These are phyloP conservation scores for Aristolochia contorta DNA, from an alignment of 164 flowering plant species.

Conservation along the genomic window DNA sequence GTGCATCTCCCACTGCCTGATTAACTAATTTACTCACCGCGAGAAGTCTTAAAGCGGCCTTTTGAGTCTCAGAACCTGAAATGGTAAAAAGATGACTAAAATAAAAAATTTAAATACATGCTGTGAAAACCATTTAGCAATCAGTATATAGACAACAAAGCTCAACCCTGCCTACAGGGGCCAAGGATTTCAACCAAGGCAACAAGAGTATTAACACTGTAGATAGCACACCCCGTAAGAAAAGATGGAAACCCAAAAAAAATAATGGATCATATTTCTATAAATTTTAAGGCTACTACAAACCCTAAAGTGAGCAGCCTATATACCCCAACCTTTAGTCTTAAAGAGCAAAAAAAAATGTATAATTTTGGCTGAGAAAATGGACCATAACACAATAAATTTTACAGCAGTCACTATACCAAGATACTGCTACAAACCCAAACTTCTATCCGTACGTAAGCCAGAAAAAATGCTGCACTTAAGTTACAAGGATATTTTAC, in stretches of 20 bases:
- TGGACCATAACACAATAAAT: background rate
- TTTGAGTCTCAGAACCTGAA: constrained; percentile 64
- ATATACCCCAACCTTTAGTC: too few species aligned
- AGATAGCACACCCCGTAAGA: background rate
- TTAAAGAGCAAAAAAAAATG: too few species aligned
- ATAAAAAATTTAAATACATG: constrained; percentile 8
- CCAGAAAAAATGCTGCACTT: constrained; percentile 7
- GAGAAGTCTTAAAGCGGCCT: constrained; percentile 70
- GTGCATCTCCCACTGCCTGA: constrained; percentile 94
- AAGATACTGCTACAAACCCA: background rate
- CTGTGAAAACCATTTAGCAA: background rate
- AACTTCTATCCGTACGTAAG: background rate
- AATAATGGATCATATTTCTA: too few species aligned
- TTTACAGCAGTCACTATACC: too few species aligned
- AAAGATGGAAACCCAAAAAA: too few species aligned
- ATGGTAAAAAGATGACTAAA: background rate
- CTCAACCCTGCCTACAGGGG: background rate
- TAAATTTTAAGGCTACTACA: too few species aligned
- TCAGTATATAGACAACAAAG: background rate
- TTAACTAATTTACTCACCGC: constrained; percentile 75
- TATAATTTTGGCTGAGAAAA: background rate
- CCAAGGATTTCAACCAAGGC: background rate
- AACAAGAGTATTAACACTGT: background rate
- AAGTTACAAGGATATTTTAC: background rate
- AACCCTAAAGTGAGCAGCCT: too few species aligned